These are phyloP conservation scores for Mycena pura DNA, from an alignment of 768 basidiomycete genomes.

Conservation along the genomic window DNA sequence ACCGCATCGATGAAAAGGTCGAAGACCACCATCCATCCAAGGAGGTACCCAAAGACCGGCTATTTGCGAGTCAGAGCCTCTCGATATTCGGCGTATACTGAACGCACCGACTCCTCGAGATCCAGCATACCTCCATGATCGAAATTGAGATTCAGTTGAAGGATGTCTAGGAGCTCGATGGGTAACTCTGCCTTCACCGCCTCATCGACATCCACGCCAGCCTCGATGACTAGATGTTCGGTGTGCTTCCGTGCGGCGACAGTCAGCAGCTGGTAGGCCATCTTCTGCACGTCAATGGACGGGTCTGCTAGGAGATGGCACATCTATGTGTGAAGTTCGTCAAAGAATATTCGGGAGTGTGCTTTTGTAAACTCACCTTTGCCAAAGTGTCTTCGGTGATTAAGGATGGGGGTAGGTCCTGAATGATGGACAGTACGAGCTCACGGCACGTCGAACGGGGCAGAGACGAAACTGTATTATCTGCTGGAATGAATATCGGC, in stretches of 20 bases:
- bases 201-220: conserved; percentile 76
- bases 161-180: conserved; percentile 64
- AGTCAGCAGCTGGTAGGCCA: conserved; percentile 76
- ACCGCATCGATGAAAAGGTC: conserved; percentile 87
- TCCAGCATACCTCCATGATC: conserved; percentile 45
- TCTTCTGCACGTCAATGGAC: conserved; percentile 70
- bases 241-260: conserved; percentile 77
- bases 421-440: conserved; percentile 70
- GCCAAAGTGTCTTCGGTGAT: conserved; percentile 69
- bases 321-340: conserved; percentile 56
- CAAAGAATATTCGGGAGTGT: not conserved
- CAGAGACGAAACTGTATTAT: conserved; percentile 44
- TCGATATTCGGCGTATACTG: no score
- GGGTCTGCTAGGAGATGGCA: conserved; percentile 78
- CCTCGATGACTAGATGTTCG: conserved; percentile 86
- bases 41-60: conserved; percentile 70
- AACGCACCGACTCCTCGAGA: conserved; percentile 45
- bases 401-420: conserved; percentile 66
- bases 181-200: conserved; percentile 65
- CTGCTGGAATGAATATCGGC: conserved; percentile 25
- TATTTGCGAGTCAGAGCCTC: conserved; percentile 23
- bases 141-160: conserved; percentile 55
- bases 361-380: conserved; percentile 49
- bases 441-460: conserved; percentile 75
- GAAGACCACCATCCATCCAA: conserved; percentile 90